phyloP scores from a whole-genome alignment of 495 filamentous ascomycete species.

The Penicillium lagena region DNA sequence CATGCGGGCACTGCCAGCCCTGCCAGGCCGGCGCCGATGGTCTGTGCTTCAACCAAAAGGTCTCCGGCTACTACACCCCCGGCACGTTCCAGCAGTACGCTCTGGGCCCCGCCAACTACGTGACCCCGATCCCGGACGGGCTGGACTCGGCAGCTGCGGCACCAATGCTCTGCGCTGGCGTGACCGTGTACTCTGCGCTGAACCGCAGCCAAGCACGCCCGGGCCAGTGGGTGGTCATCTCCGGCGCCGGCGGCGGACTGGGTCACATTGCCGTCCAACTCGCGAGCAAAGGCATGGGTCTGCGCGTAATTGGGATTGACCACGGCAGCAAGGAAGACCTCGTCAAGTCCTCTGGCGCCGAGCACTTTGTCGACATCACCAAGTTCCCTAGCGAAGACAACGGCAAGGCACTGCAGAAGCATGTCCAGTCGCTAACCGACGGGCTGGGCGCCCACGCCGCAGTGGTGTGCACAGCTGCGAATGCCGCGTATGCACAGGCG shows the following conservation, averaged over 20 bases:
- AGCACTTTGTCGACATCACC: constrained; percentile 63
- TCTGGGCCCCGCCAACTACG: constrained; percentile 57
- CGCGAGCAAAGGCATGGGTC: constrained; percentile 54
- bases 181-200: constrained; percentile 53
- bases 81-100: constrained; percentile 72
- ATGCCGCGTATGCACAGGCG: constrained; percentile 58
- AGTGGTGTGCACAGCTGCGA: constrained; percentile 57
- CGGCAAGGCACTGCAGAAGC: constrained; percentile 39
- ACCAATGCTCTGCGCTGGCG: constrained; percentile 57
- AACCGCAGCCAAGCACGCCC: constrained; percentile 51
- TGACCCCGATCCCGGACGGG: constrained; percentile 61
- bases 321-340: constrained; percentile 54
- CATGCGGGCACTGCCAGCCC: constrained; percentile 44
- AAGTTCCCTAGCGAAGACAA: constrained; percentile 45
- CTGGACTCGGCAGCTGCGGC: constrained; percentile 53
- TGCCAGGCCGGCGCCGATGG: constrained; percentile 55
- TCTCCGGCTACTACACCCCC: constrained; percentile 51
- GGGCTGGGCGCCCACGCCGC: constrained; percentile 59
- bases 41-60: constrained; percentile 50
- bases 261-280: constrained; percentile 64
- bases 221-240: constrained; percentile 61
- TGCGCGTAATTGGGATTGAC: constrained; percentile 66
- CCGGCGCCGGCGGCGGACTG: constrained; percentile 62
- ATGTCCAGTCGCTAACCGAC: constrained; percentile 52
- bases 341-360: constrained; percentile 56